Evolutionary conservation across 148 eudicot species (phyloP), one percentile per base, ranked within the genome.

Genomic region (Pharnaceum exiguum): DNA sequence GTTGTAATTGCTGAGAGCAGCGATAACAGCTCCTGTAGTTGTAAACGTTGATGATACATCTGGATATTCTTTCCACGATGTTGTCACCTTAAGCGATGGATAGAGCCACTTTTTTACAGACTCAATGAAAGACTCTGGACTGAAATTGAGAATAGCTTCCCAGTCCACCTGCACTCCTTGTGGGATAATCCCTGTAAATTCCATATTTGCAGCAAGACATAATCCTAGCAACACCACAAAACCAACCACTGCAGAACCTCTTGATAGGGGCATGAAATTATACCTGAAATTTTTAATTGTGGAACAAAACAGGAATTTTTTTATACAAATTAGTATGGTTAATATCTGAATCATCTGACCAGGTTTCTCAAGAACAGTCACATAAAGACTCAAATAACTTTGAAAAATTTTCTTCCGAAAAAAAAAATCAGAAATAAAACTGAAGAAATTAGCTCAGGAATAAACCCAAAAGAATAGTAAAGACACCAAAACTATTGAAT

Each of bases 201-300:
- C 95, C 98, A 88, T 93, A 63, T 93, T 93, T 57, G 98, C 98
- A 60, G 98, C 98, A 40, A 93, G 96, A 58, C 70, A 58, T 51
- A 93, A 72, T 37, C 98, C 98, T 18, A 93, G 98, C 71, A 93
- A 58, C 57, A 82, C 96, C 24, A 80, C 75, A 57, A 88, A 79
- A 33, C 98, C 98, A 35, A 85, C 81, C 0, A 60, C 84, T 54
- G 95, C 95, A 60, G 88, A 69, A n/a, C 98, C 98, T 81, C 95
- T 75, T 17, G 95, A 88, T 58, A 93, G 79, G 0, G 98, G 96
- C 98, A 85, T 93, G 74, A 88, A 93, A 63, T 93, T 85, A 65
- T 81, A 93, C 98, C 98, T 93, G 90, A 26, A 35, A 64, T 8
- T 39, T 39, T 37, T 23, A 24, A 1, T 42, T 25, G n/a, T n/a